Percentiles rank a stretch among this genome's conserved stretches.
These are phyloP conservation scores for Colletotrichum ledebouriae DNA, from an alignment of 2,329 filamentous ascomycete species.

Conservation along the genomic window DNA sequence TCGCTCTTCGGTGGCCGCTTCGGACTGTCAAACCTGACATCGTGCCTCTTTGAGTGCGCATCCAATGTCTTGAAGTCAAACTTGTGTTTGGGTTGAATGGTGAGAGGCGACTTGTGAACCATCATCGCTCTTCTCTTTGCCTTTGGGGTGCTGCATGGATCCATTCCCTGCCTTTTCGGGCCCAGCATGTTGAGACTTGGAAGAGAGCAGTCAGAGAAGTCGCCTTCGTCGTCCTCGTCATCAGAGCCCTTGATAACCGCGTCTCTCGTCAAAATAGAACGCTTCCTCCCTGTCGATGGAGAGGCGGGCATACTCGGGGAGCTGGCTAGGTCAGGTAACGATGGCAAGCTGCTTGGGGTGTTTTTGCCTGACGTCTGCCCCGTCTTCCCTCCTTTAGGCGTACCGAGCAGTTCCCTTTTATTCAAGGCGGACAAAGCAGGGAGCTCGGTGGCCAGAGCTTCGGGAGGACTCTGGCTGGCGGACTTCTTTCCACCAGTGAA, in stretches of 20 bases:
- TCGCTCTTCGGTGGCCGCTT: conserved; percentile 56
- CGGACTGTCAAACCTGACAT: conserved; percentile 69
- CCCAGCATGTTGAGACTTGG: conserved; percentile 57
- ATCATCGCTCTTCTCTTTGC: conserved; percentile 61
- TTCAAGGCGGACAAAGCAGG: conserved; percentile 2
- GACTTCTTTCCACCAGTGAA: conserved; percentile 18
- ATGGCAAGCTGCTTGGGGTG: conserved; percentile 19
- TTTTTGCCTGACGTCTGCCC: conserved; percentile 3
- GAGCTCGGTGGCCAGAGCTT: neutral
- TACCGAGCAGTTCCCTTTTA: neutral
- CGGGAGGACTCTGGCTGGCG: conserved; percentile 19
- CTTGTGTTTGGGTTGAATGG: conserved; percentile 68
- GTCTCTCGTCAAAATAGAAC: conserved; percentile 58
- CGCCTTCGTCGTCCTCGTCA: conserved; percentile 71
- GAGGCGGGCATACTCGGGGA: conserved; percentile 45
- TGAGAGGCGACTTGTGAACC: conserved; percentile 62
- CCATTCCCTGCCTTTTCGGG: conserved; percentile 33
- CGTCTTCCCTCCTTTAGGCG: conserved; percentile 13
- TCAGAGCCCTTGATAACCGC: conserved; percentile 78
- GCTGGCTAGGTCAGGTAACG: conserved; percentile 39
- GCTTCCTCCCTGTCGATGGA: conserved; percentile 45
- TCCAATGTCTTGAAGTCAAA: conserved; percentile 75
- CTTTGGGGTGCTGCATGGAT: conserved; percentile 58
- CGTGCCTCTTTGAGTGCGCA: conserved; percentile 69
- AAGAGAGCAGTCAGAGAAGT: conserved; percentile 69